Evolutionary conservation across 2,329 filamentous ascomycete species (phyloP).

Genomic region (Diplocarpon mali): DNA sequence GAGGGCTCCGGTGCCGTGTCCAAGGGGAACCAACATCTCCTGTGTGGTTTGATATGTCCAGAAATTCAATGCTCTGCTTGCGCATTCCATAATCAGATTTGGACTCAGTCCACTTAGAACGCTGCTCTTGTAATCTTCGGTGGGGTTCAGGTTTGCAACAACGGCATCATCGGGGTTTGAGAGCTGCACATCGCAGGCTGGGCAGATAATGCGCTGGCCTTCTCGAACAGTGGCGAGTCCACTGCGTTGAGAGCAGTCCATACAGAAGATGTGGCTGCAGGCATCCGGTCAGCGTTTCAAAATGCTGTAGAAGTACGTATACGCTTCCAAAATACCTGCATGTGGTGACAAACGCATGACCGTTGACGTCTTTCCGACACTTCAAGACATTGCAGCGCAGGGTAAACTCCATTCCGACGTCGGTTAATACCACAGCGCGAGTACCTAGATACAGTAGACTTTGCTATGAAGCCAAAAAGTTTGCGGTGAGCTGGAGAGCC

Average conservation of each 20-base stretch:
- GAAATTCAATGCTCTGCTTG: conserved; percentile 66
- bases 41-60: conserved; percentile 81
- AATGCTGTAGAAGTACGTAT: background rate
- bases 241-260: conserved; percentile 55
- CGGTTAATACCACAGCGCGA: background rate
- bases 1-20: conserved; percentile 6
- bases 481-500: background rate
- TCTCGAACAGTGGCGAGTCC: conserved; percentile 45
- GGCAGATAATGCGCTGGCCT: conserved; percentile 49
- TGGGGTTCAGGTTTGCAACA: conserved; percentile 60
- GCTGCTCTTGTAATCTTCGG: conserved; percentile 83
- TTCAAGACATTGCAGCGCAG: conserved; percentile 72
- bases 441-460: background rate
- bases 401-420: conserved; percentile 54
- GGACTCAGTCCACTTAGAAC: conserved; percentile 76
- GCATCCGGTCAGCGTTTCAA: conserved; percentile 9
- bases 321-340: conserved; percentile 51
- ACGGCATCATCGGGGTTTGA: conserved; percentile 65
- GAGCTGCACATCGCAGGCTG: conserved; percentile 62
- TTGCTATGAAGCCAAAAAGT: background rate
- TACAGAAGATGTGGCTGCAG: conserved; percentile 73
- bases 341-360: conserved; percentile 73
- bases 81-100: conserved; percentile 75
- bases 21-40: conserved; percentile 52
- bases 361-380: conserved; percentile 58